Evolutionary conservation across 2,329 filamentous ascomycete genomes (phyloP), one percentile per base, ranked within the genome.

Genomic region (Xylariales sp.): DNA sequence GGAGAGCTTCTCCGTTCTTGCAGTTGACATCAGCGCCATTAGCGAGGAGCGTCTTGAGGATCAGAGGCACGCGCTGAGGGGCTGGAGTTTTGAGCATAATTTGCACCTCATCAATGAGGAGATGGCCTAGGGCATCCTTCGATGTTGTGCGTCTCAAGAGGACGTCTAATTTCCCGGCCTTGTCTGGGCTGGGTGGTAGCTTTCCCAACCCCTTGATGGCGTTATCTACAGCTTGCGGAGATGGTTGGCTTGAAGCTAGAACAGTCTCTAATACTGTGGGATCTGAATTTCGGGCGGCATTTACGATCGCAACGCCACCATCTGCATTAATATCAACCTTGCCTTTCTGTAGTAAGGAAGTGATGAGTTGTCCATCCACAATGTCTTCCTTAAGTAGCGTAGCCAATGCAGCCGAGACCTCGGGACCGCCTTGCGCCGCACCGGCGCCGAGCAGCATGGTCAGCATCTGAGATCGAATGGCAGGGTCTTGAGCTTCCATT

Each of bases 21-120:
- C 65, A 61, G 44, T 80, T 78, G n/a, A 76, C 60, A 32, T 78
- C 69, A 3, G 76, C 76, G 1, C 74, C 73, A 1, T 67, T 61
- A 2, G 64, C 60, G 2, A 81, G 50, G 0, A 81, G 61, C 1
- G 63, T 55, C 38, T 66, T 63, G 23, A 78, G 41, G 1, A 70
- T 64, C 3, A 66, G 59, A 5, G 73, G 53, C 2, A 63, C 63
- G 4, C 67, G 63, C 10, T 63, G 52, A 2, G 60, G 52, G 1
- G 55, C 52, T 0, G 55, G 58, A 3, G 59, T 57, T 38, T 65
- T 56, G 8, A 72, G 52, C 4, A 72, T 49, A 2, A 58, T 61
- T 29, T 70, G 63, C 5, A 78, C 69, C 47, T 81, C 76, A 13
- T 67, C 64, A 10, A 70, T 61, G 1, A 81, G 62, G 3, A 74